Evolutionary conservation across 2,329 filamentous ascomycete genomes (phyloP), one percentile per base, ranked within the genome.

Genomic region (Diaporthe vaccinii): DNA sequence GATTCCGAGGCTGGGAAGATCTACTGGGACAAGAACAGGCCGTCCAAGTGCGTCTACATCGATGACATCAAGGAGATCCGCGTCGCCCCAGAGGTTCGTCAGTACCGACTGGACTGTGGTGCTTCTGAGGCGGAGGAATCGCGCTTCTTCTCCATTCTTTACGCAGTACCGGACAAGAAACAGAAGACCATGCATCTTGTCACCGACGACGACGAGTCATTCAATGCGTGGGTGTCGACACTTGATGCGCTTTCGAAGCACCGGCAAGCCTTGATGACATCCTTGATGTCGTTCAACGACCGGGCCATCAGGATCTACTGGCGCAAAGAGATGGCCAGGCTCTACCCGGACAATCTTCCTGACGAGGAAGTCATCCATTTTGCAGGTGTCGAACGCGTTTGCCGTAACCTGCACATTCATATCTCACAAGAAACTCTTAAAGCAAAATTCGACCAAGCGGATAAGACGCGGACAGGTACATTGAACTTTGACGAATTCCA

Each of bases 31-130:
- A 90, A 92, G 62, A 91, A 89, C 12, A 92, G 94, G 49, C 92
- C 94, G 1, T 91, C 92, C 34, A 98, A 98, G 83, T 92, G 91
- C 72, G 93, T 99, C 78, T 97, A 98, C 83, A 94, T 99, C 77
- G 97, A 99, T 80, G 95, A 98, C 82, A 96, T 99, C 80, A 93
- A 94, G 80, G 95, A 98, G 81, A 95, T 98, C 65, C 92, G 96
- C 77, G 91, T 93, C 46, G 95, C 95, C 25, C 90, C 90, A 17
- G 95, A 98, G 82, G 95, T 96, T 25, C 92, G 94, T 74, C 96
- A 98, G 82, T 98, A 98, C 82, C 93, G 95, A 57, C 92, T 96
- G 80, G 96, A 98, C 83, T 94, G 94, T 81, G 91, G 92, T 53
- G 86, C 97, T 31, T 86, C 92, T 0, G 90, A 93, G 70, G 86